phyloP scores from a whole-genome alignment of 2,329 filamentous ascomycete genomes.

The Cadophora luteo-olivacea region DNA sequence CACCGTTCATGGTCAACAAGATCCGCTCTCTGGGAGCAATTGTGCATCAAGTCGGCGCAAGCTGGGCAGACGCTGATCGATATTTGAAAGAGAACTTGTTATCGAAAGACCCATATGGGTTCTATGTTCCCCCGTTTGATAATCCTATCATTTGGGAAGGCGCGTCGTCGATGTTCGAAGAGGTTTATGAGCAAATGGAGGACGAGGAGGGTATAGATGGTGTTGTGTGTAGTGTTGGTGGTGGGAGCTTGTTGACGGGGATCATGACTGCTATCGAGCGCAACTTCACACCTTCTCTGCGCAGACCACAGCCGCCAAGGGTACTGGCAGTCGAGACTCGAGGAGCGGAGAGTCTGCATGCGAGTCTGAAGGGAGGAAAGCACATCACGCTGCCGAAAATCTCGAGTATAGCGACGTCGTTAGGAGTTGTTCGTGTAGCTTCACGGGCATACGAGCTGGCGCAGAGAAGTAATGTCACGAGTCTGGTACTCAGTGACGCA shows the following conservation, averaged over 20 bases:
- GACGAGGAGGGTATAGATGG: conserved; percentile 60
- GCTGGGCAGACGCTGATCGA: conserved; percentile 73
- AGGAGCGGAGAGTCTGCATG: conserved; percentile 73
- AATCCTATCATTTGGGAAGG: conserved; percentile 72
- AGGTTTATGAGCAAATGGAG: conserved; percentile 40
- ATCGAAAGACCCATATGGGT: conserved; percentile 52
- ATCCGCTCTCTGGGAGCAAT: conserved; percentile 71
- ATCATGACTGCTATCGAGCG: conserved; percentile 55
- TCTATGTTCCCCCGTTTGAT: conserved; percentile 76
- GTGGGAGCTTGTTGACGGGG: conserved; percentile 80
- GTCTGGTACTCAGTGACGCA: conserved; percentile 71
- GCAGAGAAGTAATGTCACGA: conserved; percentile 57
- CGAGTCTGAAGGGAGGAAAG: conserved; percentile 61
- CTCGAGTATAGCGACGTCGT: conserved; percentile 75
- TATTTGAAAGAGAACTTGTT: conserved; percentile 67
- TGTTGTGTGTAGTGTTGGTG: conserved; percentile 80
- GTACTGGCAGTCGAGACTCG: conserved; percentile 78
- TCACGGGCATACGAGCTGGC: conserved; percentile 71
- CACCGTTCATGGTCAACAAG: conserved; percentile 74
- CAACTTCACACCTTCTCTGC: conserved; percentile 20
- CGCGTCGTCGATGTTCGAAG: conserved; percentile 62
- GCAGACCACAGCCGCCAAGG: conserved; percentile 45
- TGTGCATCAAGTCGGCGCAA: conserved; percentile 71
- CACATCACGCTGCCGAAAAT: conserved; percentile 73
- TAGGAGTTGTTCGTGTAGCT: conserved; percentile 78